These are phyloP conservation scores for Hippophae gyantsensis DNA, from an alignment of 306 rosid species.

Conservation along the genomic window DNA sequence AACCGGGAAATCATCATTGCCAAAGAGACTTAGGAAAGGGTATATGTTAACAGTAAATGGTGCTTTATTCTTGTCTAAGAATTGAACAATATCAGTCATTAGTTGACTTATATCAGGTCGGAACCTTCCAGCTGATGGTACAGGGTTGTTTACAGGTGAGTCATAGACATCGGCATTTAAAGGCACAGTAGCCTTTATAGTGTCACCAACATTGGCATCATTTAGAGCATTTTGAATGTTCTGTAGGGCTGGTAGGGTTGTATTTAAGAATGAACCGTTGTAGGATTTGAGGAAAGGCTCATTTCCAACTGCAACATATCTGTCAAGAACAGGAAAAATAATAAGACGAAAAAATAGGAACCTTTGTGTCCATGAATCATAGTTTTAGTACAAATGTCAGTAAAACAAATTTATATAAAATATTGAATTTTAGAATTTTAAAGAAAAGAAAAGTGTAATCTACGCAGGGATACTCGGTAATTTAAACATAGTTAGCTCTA, in stretches of 20 bases:
- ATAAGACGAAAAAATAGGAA: background rate
- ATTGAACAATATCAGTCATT: constrained; percentile 77
- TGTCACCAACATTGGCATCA: constrained; percentile 66
- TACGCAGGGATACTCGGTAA: too few relatives aligned
- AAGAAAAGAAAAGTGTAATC: too few relatives aligned
- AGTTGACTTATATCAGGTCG: constrained; percentile 57
- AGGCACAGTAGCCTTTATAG: constrained; percentile 85
- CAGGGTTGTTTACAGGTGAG: constrained; percentile 47
- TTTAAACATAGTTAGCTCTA: too few relatives aligned
- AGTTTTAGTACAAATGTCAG: too few relatives aligned
- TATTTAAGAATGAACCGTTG: constrained; percentile 73
- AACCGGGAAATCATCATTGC: constrained; percentile 70
- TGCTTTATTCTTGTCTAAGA: constrained; percentile 55
- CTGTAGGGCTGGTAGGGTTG: constrained; percentile 81
- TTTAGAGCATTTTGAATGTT: constrained; percentile 92
- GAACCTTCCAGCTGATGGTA: constrained; percentile 84
- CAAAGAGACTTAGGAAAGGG: constrained; percentile 90
- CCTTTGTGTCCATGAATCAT: too few relatives aligned
- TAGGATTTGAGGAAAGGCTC: constrained; percentile 90
- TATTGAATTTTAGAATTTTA: too few relatives aligned
- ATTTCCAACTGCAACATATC: constrained; percentile 96
- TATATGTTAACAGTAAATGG: constrained; percentile 91
- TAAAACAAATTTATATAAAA: too few relatives aligned
- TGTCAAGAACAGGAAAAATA: constrained; percentile 17
- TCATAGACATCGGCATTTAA: constrained; percentile 84